Evolutionary conservation across 2,329 filamentous ascomycete genomes (phyloP).

Genomic region (Talaromyces sp.): DNA sequence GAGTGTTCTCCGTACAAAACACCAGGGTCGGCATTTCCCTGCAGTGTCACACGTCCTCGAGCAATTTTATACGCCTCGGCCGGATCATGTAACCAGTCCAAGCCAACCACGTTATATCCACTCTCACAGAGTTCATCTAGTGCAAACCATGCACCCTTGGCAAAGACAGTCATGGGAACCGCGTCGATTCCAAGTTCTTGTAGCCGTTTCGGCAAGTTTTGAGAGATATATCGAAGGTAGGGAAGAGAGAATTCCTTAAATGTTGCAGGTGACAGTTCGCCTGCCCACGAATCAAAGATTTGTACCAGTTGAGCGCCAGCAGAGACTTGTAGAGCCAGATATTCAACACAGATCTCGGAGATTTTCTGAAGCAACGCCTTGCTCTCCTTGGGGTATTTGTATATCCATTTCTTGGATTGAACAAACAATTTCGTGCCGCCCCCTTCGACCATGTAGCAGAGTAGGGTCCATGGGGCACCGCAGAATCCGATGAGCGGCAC

Average conservation of each 20-base stretch:
- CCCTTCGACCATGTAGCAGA: conserved; percentile 99
- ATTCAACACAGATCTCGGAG: conserved; percentile 88
- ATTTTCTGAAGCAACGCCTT: conserved; percentile 86
- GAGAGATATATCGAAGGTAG: conserved; percentile 77
- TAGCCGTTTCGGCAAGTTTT: conserved; percentile 70
- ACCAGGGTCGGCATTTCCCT: conserved; percentile 94
- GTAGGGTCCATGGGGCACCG: conserved; percentile 90
- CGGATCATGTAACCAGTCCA: conserved; percentile 93
- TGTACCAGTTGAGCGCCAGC: conserved; percentile 94
- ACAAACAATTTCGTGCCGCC: conserved; percentile 94
- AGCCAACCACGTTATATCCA: conserved; percentile 87
- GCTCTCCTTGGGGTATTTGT: conserved; percentile 75
- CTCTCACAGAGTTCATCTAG: conserved; percentile 81
- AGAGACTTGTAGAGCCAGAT: conserved; percentile 84
- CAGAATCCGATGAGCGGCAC: conserved; percentile 96
- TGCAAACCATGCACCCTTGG: conserved; percentile 95
- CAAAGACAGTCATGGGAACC: conserved; percentile 97
- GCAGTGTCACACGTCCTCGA: conserved; percentile 72
- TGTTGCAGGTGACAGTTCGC: conserved; percentile 77
- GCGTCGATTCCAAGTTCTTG: conserved; percentile 68
- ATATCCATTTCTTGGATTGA: conserved; percentile 94
- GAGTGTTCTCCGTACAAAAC: conserved; percentile 80
- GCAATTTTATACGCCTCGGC: conserved; percentile 77
- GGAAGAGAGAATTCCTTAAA: conserved; percentile 85
- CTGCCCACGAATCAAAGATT: conserved; percentile 98